Evolutionary conservation across 129 eudicot genomes (phyloP).

Genomic region (Pseudognaphalium luteoalbum): DNA sequence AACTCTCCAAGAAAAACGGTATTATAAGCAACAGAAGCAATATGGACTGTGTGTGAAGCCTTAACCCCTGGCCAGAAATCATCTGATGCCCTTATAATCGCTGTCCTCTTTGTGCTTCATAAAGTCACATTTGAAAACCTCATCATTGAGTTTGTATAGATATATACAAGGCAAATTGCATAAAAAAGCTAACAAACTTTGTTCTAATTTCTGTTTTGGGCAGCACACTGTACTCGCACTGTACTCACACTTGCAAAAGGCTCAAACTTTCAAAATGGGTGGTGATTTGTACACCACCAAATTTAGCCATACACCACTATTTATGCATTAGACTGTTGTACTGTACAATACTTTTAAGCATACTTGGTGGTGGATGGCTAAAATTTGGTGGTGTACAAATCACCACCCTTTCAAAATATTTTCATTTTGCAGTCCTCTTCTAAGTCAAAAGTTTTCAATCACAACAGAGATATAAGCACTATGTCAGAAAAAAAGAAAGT

Average conservation of each 20-base stretch:
- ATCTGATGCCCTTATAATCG: constrained; percentile 92
- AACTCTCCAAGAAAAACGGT: constrained; percentile 85
- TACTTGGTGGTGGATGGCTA: no score
- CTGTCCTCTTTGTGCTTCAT: constrained; percentile 63
- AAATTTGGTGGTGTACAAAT: no score
- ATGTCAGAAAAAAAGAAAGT: not conserved
- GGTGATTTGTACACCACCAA: no score
- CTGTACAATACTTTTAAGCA: no score
- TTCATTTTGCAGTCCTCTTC: not conserved
- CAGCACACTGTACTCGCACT: not conserved
- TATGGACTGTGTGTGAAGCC: constrained; percentile 94
- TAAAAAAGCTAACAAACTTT: not conserved
- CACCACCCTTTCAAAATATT: not conserved
- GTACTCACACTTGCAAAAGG: not conserved
- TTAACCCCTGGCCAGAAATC: constrained; percentile 93
- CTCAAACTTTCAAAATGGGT: not conserved
- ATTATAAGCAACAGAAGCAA: constrained; percentile 92
- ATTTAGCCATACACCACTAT: no score
- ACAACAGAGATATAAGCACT: not conserved
- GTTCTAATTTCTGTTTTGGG: not conserved
- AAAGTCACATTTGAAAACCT: constrained; percentile 14
- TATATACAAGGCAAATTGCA: not conserved
- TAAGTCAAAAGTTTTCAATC: not conserved
- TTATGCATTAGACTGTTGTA: no score
- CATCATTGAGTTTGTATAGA: not conserved